Base-by-base conservation (phyloP, 139 green algal genomes). In the Haematococcus sp. region DNA sequence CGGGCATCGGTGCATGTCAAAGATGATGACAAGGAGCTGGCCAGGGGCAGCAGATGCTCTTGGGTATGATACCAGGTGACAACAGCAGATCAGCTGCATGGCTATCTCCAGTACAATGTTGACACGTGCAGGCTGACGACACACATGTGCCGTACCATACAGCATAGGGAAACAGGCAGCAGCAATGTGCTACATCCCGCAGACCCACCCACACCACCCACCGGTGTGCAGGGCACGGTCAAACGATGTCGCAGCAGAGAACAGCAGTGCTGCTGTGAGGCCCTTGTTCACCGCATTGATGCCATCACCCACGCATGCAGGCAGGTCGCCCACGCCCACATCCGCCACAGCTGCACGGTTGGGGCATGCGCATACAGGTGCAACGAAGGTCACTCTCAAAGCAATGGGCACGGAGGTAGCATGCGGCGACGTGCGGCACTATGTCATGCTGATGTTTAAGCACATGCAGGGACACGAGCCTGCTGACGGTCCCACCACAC, bases 341-440 rank as follows among this genome's bases (percentile, higher is more conserved):
- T 68, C 61, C 17, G 61, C 61, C 31, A 68, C 33, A n/a, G 61
- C 61, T 68, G 61, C 61, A 68, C 5, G 61, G 11, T n/a, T n/a
- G n/a, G n/a, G n/a, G n/a, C n/a, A n/a, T n/a, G n/a, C n/a, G n/a
- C n/a, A n/a, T n/a, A n/a, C n/a, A n/a, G n/a, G n/a, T n/a, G n/a
- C n/a, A n/a, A n/a, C n/a, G n/a, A n/a, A n/a, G n/a, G n/a, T n/a
- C n/a, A n/a, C n/a, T n/a, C n/a, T n/a, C n/a, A n/a, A n/a, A n/a
- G n/a, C n/a, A n/a, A n/a, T n/a, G n/a, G n/a, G n/a, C n/a, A n/a
- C n/a, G n/a, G n/a, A n/a, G n/a, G n/a, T n/a, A n/a, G n/a, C n/a
- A n/a, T n/a, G n/a, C n/a, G n/a, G n/a, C n/a, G n/a, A n/a, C n/a
- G n/a, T n/a, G 40, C 11, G 40, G 40, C 40, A 19, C 7, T 49